These are phyloP conservation scores for Entomortierella lignicola DNA, from an alignment of 192 early-diverging fungal genomes.

Conservation along the genomic window DNA sequence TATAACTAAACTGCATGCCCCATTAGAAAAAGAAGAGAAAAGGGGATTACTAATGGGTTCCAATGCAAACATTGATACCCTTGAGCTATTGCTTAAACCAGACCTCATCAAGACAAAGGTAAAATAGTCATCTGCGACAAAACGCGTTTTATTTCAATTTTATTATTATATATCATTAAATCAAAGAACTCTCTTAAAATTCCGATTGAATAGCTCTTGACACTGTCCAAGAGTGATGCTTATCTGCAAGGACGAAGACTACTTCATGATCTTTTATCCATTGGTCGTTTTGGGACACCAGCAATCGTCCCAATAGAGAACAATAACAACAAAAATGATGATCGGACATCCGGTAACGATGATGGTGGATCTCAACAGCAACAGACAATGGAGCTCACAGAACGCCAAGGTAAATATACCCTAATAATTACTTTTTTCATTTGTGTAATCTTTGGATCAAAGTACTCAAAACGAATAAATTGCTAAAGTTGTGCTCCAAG, in stretches of 20 bases:
- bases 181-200: not conserved
- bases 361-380: slow-evolving; percentile 13
- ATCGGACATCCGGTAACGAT: slow-evolving; percentile 1
- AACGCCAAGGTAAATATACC: slow-evolving; percentile 33
- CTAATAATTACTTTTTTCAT: too few species aligned
- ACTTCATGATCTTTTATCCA: slow-evolving; percentile 35
- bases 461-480: not conserved
- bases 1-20: not conserved
- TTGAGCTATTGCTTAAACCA: slow-evolving; percentile 45
- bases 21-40: not conserved
- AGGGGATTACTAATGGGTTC: not conserved
- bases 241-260: slow-evolving; percentile 25
- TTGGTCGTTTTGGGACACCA: slow-evolving; percentile 37
- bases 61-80: slow-evolving; percentile 27
- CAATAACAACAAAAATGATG: slow-evolving; percentile 5
- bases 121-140: not conserved
- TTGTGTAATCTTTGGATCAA: not conserved
- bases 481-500: too few species aligned
- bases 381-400: slow-evolving; percentile 48
- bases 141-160: not conserved
- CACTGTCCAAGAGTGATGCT: slow-evolving; percentile 4
- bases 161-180: not conserved
- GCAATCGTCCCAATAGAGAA: slow-evolving; percentile 20
- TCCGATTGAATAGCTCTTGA: slow-evolving; percentile 11
- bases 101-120: slow-evolving; percentile 36